These are phyloP conservation scores for Verbascum thapsus DNA, from an alignment of 257 asterid species.

Conservation along the genomic window DNA sequence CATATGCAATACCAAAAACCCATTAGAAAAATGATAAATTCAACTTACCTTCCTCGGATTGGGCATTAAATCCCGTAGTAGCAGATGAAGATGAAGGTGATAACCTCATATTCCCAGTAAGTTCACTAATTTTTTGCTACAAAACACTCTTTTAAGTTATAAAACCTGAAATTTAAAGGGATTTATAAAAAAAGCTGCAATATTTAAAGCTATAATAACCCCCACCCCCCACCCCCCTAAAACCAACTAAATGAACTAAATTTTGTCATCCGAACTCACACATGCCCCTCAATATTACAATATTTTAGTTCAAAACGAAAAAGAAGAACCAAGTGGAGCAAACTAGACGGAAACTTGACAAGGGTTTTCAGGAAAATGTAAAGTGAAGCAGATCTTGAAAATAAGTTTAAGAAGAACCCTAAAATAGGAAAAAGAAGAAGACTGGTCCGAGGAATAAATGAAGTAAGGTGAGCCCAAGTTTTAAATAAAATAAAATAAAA, in stretches of 20 bases:
- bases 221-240: slow-evolving; percentile 41
- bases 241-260: slow-evolving; percentile 16
- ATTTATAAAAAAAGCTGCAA: slow-evolving; percentile 20
- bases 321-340: slow-evolving; percentile 17
- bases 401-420: slow-evolving; percentile 36
- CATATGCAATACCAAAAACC: slow-evolving; percentile 16
- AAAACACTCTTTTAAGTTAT: slow-evolving; percentile 22
- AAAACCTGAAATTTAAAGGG: too few relatives aligned
- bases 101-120: slow-evolving; percentile 60
- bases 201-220: slow-evolving; percentile 22
- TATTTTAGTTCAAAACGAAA: slow-evolving; percentile 17
- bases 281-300: slow-evolving; percentile 29
- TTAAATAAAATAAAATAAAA: too few relatives aligned
- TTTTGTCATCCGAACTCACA: slow-evolving; percentile 57
- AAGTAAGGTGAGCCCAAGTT: slow-evolving; percentile 39
- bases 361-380: slow-evolving; percentile 32
- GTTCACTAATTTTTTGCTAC: slow-evolving; percentile 30
- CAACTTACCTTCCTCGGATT: slow-evolving; percentile 62
- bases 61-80: slow-evolving; percentile 55
- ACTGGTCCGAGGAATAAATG: slow-evolving; percentile 52
- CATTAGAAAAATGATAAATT: background rate
- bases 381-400: slow-evolving; percentile 61
- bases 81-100: slow-evolving; percentile 51
- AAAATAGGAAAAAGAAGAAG: slow-evolving; percentile 36
- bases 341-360: slow-evolving; percentile 20